phyloP scores from a whole-genome alignment of 495 filamentous ascomycete genomes.

The Penicillium lagena region DNA sequence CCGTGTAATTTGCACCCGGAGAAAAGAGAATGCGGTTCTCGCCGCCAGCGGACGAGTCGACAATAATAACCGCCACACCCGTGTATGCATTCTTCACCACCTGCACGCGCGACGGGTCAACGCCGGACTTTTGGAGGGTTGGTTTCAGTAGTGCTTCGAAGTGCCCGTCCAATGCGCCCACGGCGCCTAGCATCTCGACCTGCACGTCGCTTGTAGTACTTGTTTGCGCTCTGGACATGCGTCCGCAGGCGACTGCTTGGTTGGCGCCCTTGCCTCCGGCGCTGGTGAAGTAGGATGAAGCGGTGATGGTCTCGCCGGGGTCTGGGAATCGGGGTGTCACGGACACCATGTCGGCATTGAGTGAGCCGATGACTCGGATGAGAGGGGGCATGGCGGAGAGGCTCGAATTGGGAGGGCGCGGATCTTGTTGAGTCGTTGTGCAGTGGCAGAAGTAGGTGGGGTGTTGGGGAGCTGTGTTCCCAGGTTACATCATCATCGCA shows the following conservation, averaged over 20 bases:
- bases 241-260: conserved; percentile 77
- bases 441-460: neutral
- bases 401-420: too few species aligned
- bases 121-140: conserved; percentile 51
- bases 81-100: conserved; percentile 51
- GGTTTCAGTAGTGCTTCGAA: conserved; percentile 29
- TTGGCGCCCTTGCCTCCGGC: conserved; percentile 94
- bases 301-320: conserved; percentile 81
- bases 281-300: conserved; percentile 69
- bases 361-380: conserved; percentile 81
- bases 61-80: conserved; percentile 74
- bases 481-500: too few species aligned
- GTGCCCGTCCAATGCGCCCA: conserved; percentile 56
- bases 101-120: conserved; percentile 52
- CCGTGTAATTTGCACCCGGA: conserved; percentile 69
- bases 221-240: conserved; percentile 46
- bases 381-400: conserved; percentile 34
- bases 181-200: conserved; percentile 77
- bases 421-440: too few species aligned
- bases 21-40: conserved; percentile 84
- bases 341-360: conserved; percentile 89
- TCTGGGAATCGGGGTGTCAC: conserved; percentile 75
- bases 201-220: conserved; percentile 37
- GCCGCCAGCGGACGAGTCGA: conserved; percentile 70
- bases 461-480: neutral